These are phyloP conservation scores for Schwanniomyces occidentalis DNA, from an alignment of 805 yeast species.

Conservation along the genomic window DNA sequence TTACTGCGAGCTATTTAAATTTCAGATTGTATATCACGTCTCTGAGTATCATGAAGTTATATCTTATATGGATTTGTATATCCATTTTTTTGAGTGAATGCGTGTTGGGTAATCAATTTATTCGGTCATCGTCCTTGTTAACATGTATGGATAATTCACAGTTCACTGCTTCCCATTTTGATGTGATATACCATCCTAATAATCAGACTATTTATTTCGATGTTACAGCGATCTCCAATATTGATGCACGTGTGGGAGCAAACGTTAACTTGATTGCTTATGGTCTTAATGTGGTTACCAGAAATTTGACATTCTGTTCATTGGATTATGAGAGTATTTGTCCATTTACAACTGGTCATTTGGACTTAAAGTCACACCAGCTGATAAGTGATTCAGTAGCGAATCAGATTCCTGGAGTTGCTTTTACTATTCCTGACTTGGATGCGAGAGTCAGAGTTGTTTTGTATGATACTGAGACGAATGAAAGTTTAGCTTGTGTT, in stretches of 20 bases:
- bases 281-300: constrained; percentile 66
- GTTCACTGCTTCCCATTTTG: constrained; percentile 80
- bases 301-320: constrained; percentile 63
- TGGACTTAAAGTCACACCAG: constrained; percentile 62
- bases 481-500: constrained; percentile 80
- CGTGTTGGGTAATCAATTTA: constrained; percentile 20
- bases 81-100: constrained; percentile 8
- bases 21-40: no score
- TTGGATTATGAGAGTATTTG: constrained; percentile 56
- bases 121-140: constrained; percentile 67
- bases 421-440: constrained; percentile 88
- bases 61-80: constrained; percentile 5
- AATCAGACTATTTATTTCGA: constrained; percentile 64
- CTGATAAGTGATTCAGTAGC: constrained; percentile 42
- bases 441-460: constrained; percentile 87
- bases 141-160: constrained; percentile 92
- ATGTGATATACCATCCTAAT: constrained; percentile 69
- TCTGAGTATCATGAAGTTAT: constrained; percentile 7
- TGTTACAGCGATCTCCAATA: constrained; percentile 75
- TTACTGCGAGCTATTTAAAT: no score
- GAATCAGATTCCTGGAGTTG: constrained; percentile 71
- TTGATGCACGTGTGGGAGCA: constrained; percentile 71
- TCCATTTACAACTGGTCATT: constrained; percentile 85
- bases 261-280: constrained; percentile 69
- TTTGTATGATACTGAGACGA: constrained; percentile 50